phyloP scores from a whole-genome alignment of 1,284 basidiomycete species.

The Irpex sp. region DNA sequence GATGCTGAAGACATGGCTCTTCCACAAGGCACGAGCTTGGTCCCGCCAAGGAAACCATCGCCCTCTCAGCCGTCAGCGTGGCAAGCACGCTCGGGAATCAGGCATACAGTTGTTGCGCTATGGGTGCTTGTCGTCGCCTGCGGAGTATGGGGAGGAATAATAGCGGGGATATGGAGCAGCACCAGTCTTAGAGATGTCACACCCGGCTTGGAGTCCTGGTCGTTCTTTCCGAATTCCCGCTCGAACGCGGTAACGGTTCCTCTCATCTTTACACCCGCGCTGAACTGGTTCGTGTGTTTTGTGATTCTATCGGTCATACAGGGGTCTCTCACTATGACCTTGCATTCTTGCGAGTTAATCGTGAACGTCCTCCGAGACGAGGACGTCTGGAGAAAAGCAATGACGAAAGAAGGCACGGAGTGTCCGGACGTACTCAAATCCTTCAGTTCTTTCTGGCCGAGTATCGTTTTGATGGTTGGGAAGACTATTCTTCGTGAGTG shows the following conservation, averaged over 20 bases:
- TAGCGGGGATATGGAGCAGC: background rate
- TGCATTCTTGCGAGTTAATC: background rate
- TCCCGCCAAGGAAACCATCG: background rate
- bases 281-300: background rate
- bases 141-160: background rate
- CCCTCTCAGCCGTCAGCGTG: background rate
- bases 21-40: background rate
- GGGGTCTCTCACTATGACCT: background rate
- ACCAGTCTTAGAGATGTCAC: background rate
- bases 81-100: background rate
- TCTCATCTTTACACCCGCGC: background rate
- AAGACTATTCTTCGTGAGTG: background rate
- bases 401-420: background rate
- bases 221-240: background rate
- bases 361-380: background rate
- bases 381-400: background rate
- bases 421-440: background rate
- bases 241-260: background rate
- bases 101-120: background rate
- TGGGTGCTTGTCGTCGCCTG: background rate
- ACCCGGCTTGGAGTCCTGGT: background rate
- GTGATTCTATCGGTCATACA: background rate
- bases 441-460: background rate
- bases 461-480: background rate
- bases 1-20: background rate